These are phyloP conservation scores for Hansenula lynferdii DNA, from an alignment of 1,139 yeast species.

Conservation along the genomic window DNA sequence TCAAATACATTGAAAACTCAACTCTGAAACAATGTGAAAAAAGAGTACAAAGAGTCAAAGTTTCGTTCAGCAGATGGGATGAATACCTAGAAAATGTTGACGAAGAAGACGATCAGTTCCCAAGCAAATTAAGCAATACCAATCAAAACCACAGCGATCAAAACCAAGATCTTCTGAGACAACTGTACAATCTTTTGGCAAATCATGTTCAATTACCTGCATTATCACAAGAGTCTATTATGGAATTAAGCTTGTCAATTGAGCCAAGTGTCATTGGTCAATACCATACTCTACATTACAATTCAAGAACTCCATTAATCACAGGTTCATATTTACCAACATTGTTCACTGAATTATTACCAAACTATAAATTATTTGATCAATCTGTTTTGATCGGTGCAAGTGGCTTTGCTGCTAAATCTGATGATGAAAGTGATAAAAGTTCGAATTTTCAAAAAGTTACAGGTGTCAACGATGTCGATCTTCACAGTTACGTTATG, in stretches of 20 bases:
- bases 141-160: constrained; percentile 14
- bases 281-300: constrained; percentile 34
- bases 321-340: constrained; percentile 59
- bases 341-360: constrained; percentile 49
- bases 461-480: constrained; percentile 33
- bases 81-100: constrained; percentile 45
- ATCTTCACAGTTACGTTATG: constrained; percentile 26
- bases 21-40: constrained; percentile 57
- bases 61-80: constrained; percentile 81
- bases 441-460: constrained; percentile 19
- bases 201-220: constrained; percentile 29
- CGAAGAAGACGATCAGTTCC: constrained; percentile 32
- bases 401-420: constrained; percentile 29
- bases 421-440: constrained; percentile 7
- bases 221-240: constrained; percentile 26
- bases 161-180: constrained; percentile 26
- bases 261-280: constrained; percentile 42
- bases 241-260: constrained; percentile 37
- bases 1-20: constrained; percentile 35
- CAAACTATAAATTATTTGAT: constrained; percentile 51
- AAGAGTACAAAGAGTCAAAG: constrained; percentile 62
- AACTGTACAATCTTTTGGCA: constrained; percentile 31
- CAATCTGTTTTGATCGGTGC: constrained; percentile 46
- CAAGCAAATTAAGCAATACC: constrained; percentile 25
- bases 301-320: constrained; percentile 42